phyloP scores from a whole-genome alignment of 805 yeast genomes.

The Candida cerambycidarum region DNA sequence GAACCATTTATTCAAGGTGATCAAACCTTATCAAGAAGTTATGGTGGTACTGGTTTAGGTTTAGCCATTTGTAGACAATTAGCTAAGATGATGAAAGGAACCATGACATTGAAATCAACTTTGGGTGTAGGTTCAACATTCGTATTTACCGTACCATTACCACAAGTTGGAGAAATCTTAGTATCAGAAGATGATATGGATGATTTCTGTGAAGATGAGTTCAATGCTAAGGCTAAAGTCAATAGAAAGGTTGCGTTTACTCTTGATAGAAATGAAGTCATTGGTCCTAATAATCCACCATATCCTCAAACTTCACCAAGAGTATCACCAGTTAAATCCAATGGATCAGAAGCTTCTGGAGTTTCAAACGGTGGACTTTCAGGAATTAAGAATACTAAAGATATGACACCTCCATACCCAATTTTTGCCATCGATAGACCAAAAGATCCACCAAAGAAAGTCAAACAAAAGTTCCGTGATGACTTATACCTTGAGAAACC shows the following conservation, averaged over 20 bases:
- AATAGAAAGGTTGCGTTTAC: slow-evolving; percentile 51
- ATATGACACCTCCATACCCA: slow-evolving; percentile 3
- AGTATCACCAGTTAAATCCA: neutral
- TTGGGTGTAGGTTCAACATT: slow-evolving; percentile 86
- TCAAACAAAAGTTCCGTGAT: neutral
- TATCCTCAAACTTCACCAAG: neutral
- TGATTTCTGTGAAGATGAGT: slow-evolving; percentile 63
- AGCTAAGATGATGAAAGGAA: slow-evolving; percentile 88
- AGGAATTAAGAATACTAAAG: neutral
- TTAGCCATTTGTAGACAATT: slow-evolving; percentile 85
- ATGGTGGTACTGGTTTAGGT: slow-evolving; percentile 97
- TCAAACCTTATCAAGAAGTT: slow-evolving; percentile 83
- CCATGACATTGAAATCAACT: slow-evolving; percentile 67
- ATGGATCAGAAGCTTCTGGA: neutral
- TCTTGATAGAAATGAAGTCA: slow-evolving; percentile 13
- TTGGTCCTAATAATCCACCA: neutral
- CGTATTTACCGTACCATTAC: slow-evolving; percentile 73
- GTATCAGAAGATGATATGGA: slow-evolving; percentile 37
- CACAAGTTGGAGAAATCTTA: slow-evolving; percentile 58
- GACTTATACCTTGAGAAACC: slow-evolving; percentile 38
- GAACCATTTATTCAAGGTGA: slow-evolving; percentile 98
- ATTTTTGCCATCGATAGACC: neutral
- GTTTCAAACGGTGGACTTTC: no score
- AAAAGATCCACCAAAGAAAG: neutral
- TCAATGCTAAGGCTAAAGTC: slow-evolving; percentile 53